Percentiles rank a stretch among this genome's conserved stretches.
Evolutionary conservation across 1,284 basidiomycete genomes (phyloP).

Genomic region (Ceratobasidium sp.): DNA sequence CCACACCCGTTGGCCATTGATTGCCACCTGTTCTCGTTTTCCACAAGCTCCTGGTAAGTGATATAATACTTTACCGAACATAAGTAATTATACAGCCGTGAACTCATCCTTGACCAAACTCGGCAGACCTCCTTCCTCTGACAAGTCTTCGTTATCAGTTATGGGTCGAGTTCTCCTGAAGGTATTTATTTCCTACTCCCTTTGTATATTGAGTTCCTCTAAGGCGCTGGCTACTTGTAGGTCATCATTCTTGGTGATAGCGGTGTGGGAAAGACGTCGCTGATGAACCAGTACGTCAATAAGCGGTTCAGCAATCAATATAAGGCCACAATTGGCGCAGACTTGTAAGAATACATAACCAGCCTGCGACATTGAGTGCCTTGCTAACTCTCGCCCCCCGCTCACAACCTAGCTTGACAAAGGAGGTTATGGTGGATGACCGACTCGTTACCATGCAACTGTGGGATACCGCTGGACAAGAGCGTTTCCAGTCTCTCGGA

Average conservation of each 20-base stretch:
- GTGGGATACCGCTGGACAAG: conserved; percentile 99
- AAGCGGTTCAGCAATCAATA: conserved; percentile 99
- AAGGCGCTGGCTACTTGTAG: conserved; percentile 60
- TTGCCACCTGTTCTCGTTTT: conserved; percentile 35
- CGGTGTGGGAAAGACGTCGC: conserved; percentile 99
- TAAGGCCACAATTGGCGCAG: conserved; percentile 96
- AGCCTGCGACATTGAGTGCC: conserved; percentile 52
- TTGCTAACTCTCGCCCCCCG: conserved; percentile 44
- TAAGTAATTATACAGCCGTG: conserved; percentile 45
- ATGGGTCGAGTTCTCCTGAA: conserved; percentile 96
- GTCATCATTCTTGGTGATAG: conserved; percentile 99
- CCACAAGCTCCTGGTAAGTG: conserved; percentile 32
- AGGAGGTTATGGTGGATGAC: conserved; percentile 99
- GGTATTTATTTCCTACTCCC: conserved; percentile 63
- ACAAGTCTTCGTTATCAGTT: conserved; percentile 44
- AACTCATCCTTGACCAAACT: conserved; percentile 10
- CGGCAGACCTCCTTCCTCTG: conserved; percentile 16
- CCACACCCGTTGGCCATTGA: conserved; percentile 44
- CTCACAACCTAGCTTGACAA: conserved; percentile 82
- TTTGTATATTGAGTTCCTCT: not conserved
- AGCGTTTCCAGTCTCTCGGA: conserved; percentile 98
- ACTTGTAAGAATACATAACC: conserved; percentile 74
- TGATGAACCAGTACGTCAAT: conserved; percentile 99
- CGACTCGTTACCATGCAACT: conserved; percentile 99
- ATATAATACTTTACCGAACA: not conserved